Conservation (phyloP, 2,329 filamentous ascomycete genomes). For the Beauveria bassiana region DNA sequence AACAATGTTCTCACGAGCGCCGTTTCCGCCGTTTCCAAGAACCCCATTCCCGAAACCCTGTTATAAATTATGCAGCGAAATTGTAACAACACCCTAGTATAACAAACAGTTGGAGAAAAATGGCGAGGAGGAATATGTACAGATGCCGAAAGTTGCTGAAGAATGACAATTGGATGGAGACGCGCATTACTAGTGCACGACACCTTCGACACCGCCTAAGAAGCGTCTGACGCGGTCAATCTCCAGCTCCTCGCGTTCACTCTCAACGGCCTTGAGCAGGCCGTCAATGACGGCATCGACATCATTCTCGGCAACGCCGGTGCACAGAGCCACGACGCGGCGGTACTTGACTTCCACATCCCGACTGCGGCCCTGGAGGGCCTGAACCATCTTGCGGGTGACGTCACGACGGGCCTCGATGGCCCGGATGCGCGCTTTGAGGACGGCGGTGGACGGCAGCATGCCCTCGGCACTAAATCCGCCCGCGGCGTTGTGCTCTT, state of each 20-base stretch:
- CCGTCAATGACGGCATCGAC: slow-evolving; percentile 76
- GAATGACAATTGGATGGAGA: background rate
- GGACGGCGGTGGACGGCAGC: slow-evolving; percentile 50
- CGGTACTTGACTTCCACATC: slow-evolving; percentile 85
- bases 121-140: background rate
- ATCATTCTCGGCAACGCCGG: slow-evolving; percentile 65
- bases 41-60: background rate
- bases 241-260: slow-evolving; percentile 70
- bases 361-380: slow-evolving; percentile 68
- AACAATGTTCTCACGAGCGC: background rate
- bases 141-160: background rate
- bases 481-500: slow-evolving; percentile 19
- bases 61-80: background rate
- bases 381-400: slow-evolving; percentile 59
- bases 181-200: slow-evolving; percentile 31
- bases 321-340: slow-evolving; percentile 81
- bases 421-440: slow-evolving; percentile 62
- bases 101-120: background rate
- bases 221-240: slow-evolving; percentile 72
- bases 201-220: slow-evolving; percentile 67
- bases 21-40: background rate
- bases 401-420: slow-evolving; percentile 61
- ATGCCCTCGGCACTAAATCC: slow-evolving; percentile 32
- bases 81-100: background rate
- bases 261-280: slow-evolving; percentile 81